Evolutionary conservation across 768 basidiomycete genomes (phyloP), one percentile per base, ranked within the genome.

Genomic region (Cyathus striatus): DNA sequence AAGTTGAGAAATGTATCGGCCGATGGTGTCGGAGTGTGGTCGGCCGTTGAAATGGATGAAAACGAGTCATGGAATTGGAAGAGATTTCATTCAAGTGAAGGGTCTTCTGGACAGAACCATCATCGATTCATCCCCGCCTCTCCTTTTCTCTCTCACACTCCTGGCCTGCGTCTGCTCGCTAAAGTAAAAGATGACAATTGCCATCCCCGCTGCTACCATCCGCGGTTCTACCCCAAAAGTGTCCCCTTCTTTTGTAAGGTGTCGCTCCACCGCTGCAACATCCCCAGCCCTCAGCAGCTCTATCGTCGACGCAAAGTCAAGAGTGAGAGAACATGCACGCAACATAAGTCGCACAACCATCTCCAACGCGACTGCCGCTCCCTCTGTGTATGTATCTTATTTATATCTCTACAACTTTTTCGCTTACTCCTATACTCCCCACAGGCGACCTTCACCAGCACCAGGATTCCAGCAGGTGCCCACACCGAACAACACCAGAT

Each of bases 291-390:
- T 27, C 55, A 17, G 42, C 60, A 36, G n/a, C n/a, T 78, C 81
- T 12, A 83, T 86, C 58, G 57, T 85, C 44, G 90, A 92, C 34
- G 89, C 89, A 33, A 90, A 86, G 68, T 78, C 79, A 39, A 79
- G 88, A 64, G 84, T 91, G 40, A 69, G 78, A 53, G 87, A 89
- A 53, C 82, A 86, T 65, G 83, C 81, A 6, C 70, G 90, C 53
- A 71, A 78, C 54, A 77, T 92, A 57, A 87, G 85, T 59, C 79
- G 81, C 47, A 75, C 84, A 10, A 76, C 84, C 5, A 58, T 68
- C 16, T 69, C 71, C 46, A 72, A 75, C 46, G 88, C 87, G 42
- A 69, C 71, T 23, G 73, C 83, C 41, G 79, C 81, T 25, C 78
- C 78, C 3, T 56, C 75, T 46, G 67, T 77, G 87, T 89, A 69